Conservation (phyloP, 2,329 filamentous ascomycete species). For the Fusarium decemcellulare region DNA sequence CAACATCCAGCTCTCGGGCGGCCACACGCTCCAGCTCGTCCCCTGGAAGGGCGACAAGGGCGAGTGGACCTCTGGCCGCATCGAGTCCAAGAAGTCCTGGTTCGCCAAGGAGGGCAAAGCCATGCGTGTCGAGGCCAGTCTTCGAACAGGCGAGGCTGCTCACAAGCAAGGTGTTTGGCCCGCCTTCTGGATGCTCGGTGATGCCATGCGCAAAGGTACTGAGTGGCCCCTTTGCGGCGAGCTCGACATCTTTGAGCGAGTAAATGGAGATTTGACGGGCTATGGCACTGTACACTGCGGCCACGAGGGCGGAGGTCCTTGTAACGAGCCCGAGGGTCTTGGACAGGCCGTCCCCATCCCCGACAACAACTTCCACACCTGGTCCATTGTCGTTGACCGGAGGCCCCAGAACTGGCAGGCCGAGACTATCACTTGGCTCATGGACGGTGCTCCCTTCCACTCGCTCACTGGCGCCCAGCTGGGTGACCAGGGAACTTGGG, state of each 20-base stretch:
- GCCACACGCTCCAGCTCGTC: slow-evolving; percentile 65
- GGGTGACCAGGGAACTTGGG: slow-evolving; percentile 59
- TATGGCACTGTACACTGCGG: slow-evolving; percentile 66
- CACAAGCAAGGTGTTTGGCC: slow-evolving; percentile 67
- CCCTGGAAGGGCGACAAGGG: slow-evolving; percentile 57
- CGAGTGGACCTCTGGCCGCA: slow-evolving; percentile 64
- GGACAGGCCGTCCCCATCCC: slow-evolving; percentile 55
- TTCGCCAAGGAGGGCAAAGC: slow-evolving; percentile 56
- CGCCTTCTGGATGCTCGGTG: slow-evolving; percentile 67
- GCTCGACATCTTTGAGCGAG: slow-evolving; percentile 65
- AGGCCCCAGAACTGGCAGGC: slow-evolving; percentile 58
- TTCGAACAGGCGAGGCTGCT: slow-evolving; percentile 59
- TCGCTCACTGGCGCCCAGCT: slow-evolving; percentile 59
- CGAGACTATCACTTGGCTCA: slow-evolving; percentile 64
- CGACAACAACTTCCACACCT: slow-evolving; percentile 63
- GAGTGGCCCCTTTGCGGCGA: slow-evolving; percentile 66
- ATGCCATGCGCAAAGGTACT: slow-evolving; percentile 61
- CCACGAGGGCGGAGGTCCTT: slow-evolving; percentile 58
- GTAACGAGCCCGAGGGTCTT: slow-evolving; percentile 63
- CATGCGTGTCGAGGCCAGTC: slow-evolving; percentile 60
- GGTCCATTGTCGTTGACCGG: slow-evolving; percentile 64
- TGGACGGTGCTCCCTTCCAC: slow-evolving; percentile 61
- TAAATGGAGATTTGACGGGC: slow-evolving; percentile 61
- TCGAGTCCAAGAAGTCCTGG: slow-evolving; percentile 64
- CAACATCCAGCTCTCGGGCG: slow-evolving; percentile 67